phyloP scores from a whole-genome alignment of 495 filamentous ascomycete genomes.

The Talaromyces stipitatus region DNA sequence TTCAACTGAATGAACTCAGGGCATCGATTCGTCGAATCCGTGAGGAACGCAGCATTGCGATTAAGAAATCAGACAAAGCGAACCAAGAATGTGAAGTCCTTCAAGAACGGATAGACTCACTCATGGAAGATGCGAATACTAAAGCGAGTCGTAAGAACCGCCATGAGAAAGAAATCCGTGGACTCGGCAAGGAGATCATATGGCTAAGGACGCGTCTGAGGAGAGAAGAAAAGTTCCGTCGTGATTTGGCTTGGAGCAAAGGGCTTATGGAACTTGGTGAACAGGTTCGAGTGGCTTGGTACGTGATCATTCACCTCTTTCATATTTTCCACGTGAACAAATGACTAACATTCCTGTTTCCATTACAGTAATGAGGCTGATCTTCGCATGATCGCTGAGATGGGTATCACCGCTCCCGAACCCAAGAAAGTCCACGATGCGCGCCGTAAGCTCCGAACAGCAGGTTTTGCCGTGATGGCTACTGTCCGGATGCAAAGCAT shows the following conservation, averaged over 20 bases:
- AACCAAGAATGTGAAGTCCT: conserved; percentile 46
- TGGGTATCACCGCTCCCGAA: conserved; percentile 53
- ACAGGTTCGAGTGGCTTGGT: conserved; percentile 77
- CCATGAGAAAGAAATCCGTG: conserved; percentile 74
- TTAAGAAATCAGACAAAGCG: conserved; percentile 39
- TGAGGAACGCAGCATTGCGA: conserved; percentile 48
- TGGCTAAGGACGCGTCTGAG: conserved; percentile 74
- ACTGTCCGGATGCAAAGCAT: conserved; percentile 46
- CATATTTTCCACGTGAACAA: conserved; percentile 5
- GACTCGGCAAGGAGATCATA: conserved; percentile 79
- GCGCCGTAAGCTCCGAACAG: conserved; percentile 40
- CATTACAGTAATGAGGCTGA: conserved; percentile 79
- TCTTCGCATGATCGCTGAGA: conserved; percentile 71
- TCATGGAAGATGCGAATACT: conserved; percentile 34
- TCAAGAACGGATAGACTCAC: conserved; percentile 44
- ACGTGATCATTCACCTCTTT: conserved; percentile 33
- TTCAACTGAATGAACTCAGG: conserved; percentile 48
- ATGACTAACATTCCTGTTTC: conserved; percentile 8
- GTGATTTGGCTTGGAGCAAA: conserved; percentile 74
- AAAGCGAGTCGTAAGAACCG: conserved; percentile 43
- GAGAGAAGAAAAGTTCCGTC: conserved; percentile 72
- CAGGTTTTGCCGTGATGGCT: conserved; percentile 46
- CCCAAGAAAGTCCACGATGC: conserved; percentile 21
- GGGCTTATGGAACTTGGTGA: conserved; percentile 67
- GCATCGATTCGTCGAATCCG: conserved; percentile 47